These are phyloP conservation scores for Dorcoceras hygrometricum DNA, from an alignment of 257 asterid genomes.

Conservation along the genomic window DNA sequence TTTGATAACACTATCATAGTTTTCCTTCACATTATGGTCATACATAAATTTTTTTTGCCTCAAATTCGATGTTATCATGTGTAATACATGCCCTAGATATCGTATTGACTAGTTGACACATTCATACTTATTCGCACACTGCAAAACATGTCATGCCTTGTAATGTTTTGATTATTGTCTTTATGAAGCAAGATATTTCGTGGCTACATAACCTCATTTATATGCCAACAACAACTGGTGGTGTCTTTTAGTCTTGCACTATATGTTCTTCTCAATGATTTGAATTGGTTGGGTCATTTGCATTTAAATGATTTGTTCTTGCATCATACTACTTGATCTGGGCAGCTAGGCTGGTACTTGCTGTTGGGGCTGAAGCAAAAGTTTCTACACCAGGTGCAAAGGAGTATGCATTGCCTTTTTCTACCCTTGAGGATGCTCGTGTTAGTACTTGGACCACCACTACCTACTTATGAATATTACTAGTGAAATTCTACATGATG, in stretches of 20 bases:
- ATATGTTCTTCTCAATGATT: slow-evolving; percentile 14
- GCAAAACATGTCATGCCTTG: background rate
- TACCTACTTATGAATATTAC: slow-evolving; percentile 8
- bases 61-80: background rate
- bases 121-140: background rate
- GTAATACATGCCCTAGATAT: background rate
- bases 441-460: slow-evolving; percentile 47
- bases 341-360: slow-evolving; percentile 99
- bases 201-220: background rate
- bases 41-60: slow-evolving; percentile 6
- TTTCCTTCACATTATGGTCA: background rate
- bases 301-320: slow-evolving; percentile 26
- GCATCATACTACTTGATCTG: slow-evolving; percentile 38
- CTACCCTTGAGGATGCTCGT: slow-evolving; percentile 89
- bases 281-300: slow-evolving; percentile 23
- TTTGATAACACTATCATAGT: background rate
- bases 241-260: slow-evolving; percentile 15
- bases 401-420: slow-evolving; percentile 85
- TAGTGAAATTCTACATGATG: slow-evolving; percentile 13
- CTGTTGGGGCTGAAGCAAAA: slow-evolving; percentile 89
- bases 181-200: slow-evolving; percentile 12
- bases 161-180: background rate
- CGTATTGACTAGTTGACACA: background rate
- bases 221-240: background rate
- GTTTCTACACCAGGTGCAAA: slow-evolving; percentile 83